phyloP scores from a whole-genome alignment of 2,329 filamentous ascomycete genomes.

The Venturia carpophila region DNA sequence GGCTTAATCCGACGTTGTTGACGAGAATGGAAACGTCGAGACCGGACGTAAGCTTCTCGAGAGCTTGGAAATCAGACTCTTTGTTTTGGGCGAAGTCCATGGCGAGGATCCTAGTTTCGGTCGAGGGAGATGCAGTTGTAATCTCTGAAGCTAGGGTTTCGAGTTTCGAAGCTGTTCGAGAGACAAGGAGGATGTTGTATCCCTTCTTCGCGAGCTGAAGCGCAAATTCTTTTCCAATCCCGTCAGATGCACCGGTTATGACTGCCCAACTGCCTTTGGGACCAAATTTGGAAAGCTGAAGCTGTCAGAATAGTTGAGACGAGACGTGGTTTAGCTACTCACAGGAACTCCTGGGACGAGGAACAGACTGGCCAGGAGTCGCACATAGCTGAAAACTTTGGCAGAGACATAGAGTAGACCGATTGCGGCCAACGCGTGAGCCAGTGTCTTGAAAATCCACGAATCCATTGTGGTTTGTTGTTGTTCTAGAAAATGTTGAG shows the following conservation, averaged over 20 bases:
- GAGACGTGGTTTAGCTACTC: slow-evolving; percentile 23
- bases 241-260: slow-evolving; percentile 90
- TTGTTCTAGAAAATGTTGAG: slow-evolving; percentile 6
- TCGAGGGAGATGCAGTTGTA: slow-evolving; percentile 52
- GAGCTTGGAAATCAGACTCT: slow-evolving; percentile 68
- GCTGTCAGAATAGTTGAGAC: slow-evolving; percentile 19
- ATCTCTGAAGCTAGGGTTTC: slow-evolving; percentile 69
- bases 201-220: slow-evolving; percentile 81
- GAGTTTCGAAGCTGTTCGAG: slow-evolving; percentile 90
- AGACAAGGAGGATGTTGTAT: slow-evolving; percentile 92
- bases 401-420: slow-evolving; percentile 31
- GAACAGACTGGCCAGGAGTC: slow-evolving; percentile 42
- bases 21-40: slow-evolving; percentile 81
- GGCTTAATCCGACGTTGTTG: slow-evolving; percentile 95
- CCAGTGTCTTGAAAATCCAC: not conserved
- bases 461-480: slow-evolving; percentile 15
- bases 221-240: slow-evolving; percentile 93
- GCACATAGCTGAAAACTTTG: slow-evolving; percentile 40
- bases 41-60: slow-evolving; percentile 59
- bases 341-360: slow-evolving; percentile 42
- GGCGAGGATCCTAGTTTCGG: slow-evolving; percentile 60
- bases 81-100: slow-evolving; percentile 87
- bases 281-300: slow-evolving; percentile 79
- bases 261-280: slow-evolving; percentile 90
- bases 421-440: slow-evolving; percentile 27